Percentiles rank a stretch among this genome's conserved stretches.
Evolutionary conservation across 306 rosid species (phyloP).

Genomic region (Cucumis melo): DNA sequence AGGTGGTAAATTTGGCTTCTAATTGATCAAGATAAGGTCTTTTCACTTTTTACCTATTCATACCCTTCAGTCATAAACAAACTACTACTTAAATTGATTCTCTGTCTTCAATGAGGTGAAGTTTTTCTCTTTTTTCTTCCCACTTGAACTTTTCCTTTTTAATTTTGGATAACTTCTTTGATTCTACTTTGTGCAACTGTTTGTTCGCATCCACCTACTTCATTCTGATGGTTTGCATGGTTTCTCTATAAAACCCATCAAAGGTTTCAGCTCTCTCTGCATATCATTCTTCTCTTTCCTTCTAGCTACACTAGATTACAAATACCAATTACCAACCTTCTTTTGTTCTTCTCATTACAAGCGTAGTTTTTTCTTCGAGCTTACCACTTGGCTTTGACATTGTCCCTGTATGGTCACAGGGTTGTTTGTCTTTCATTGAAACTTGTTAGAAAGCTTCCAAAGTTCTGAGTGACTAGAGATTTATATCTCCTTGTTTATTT

Average conservation of each 20-base stretch:
- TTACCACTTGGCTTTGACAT: neutral
- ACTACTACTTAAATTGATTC: neutral
- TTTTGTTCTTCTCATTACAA: neutral
- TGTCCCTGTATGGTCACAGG: neutral
- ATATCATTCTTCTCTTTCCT: neutral
- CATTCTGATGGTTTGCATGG: neutral
- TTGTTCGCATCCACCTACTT: neutral
- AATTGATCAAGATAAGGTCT: neutral
- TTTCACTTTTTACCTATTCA: neutral
- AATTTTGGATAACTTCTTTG: conserved; percentile 5
- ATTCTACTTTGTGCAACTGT: conserved; percentile 4
- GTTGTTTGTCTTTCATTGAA: neutral
- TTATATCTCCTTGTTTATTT: neutral
- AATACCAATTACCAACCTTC: neutral
- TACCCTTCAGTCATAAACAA: neutral
- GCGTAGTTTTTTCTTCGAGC: neutral
- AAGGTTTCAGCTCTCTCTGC: neutral
- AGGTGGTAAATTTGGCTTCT: neutral
- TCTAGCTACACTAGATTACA: neutral
- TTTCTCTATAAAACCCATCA: neutral
- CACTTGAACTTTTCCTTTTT: neutral
- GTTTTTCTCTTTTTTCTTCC: neutral
- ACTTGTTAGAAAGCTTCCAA: neutral
- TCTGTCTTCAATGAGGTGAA: neutral
- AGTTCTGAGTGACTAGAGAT: neutral